Evolutionary conservation across 345 rosid species (phyloP), one percentile per base, ranked within the genome.

Genomic region (Melaleuca alternifolia): DNA sequence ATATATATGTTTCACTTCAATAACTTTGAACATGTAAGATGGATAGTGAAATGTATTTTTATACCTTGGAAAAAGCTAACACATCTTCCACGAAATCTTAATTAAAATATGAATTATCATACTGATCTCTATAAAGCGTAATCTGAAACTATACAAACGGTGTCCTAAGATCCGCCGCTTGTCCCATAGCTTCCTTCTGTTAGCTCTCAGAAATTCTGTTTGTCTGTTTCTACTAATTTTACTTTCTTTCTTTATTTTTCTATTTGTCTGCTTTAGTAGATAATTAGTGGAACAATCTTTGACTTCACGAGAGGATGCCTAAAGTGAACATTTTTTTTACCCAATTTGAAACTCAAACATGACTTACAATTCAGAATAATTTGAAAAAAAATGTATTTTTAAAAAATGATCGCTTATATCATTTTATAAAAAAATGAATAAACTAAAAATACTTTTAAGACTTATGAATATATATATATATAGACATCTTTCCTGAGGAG

Each of bases 91-190:
- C 41, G 10, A 56, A 56, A 56, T 56, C 6, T 56, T 2, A 56
- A 56, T 10, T 56, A 56, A 56, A 56, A 10, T 24, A 4, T 56
- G 28, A 0, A 56, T 24, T 56, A 56, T 56, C 24, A 56, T 56
- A 56, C 0, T 12, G 24, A 9, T 10, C 61, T 56, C 0, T 56
- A 6, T 6, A 41, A 41, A 28, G 21, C 46, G 1, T 30, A 62
- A 28, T 18, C 37, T 62, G 20, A 62, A 62, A 6, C 16, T 65
- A 8, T 44, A 65, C 0, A 9, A 65, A 44, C 0, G 30, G 5
- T 0, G 0, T 30, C 16, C 11, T 65, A 5, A 9, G 46, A 65
- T 30, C 0, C 15, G 23, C 11, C 23, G 33, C 23, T 6, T 65
- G 77, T 65, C 77, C 21, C 33, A 65, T 33, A 65, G 77, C 77